These are phyloP conservation scores for Colletotrichum australisinense DNA, from an alignment of 2,329 filamentous ascomycete genomes.

Conservation along the genomic window DNA sequence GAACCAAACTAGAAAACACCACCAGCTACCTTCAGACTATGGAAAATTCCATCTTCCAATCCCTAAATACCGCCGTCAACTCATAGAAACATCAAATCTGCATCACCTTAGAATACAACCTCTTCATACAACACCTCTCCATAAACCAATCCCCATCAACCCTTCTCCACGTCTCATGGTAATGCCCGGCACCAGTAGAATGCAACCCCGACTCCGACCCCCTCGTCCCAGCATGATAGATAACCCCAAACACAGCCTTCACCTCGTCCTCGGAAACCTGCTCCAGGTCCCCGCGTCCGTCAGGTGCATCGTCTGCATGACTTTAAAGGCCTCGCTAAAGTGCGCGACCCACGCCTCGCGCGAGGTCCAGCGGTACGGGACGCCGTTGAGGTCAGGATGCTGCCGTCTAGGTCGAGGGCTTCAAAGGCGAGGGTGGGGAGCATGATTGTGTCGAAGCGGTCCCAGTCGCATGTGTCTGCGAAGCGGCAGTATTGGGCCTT, in stretches of 20 bases:
- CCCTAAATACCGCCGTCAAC: neutral
- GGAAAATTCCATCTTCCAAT: too few species aligned
- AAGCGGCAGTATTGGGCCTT: constrained; percentile 34
- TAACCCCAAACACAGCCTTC: constrained; percentile 24
- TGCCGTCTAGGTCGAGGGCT: constrained; percentile 9
- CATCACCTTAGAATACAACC: constrained; percentile 26
- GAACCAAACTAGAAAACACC: too few species aligned
- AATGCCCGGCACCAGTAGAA: constrained; percentile 26
- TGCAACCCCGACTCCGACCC: constrained; percentile 1
- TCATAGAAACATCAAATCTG: neutral
- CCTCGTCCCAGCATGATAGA: constrained; percentile 15
- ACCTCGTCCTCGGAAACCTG: constrained; percentile 33
- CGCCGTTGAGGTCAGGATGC: neutral
- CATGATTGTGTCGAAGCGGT: constrained; percentile 26
- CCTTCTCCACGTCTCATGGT: constrained; percentile 31
- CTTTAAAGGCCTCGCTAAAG: constrained; percentile 2
- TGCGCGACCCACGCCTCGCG: constrained; percentile 18
- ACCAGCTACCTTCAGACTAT: too few species aligned
- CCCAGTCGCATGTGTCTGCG: constrained; percentile 28
- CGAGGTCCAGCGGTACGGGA: constrained; percentile 7
- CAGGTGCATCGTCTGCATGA: constrained; percentile 16
- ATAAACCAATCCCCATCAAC: constrained; percentile 32
- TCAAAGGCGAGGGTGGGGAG: constrained; percentile 29
- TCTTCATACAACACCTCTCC: constrained; percentile 24
- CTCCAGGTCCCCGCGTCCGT: constrained; percentile 18